Conservation (phyloP, 2,329 filamentous ascomycete genomes). For the Botrytis tulipae region DNA sequence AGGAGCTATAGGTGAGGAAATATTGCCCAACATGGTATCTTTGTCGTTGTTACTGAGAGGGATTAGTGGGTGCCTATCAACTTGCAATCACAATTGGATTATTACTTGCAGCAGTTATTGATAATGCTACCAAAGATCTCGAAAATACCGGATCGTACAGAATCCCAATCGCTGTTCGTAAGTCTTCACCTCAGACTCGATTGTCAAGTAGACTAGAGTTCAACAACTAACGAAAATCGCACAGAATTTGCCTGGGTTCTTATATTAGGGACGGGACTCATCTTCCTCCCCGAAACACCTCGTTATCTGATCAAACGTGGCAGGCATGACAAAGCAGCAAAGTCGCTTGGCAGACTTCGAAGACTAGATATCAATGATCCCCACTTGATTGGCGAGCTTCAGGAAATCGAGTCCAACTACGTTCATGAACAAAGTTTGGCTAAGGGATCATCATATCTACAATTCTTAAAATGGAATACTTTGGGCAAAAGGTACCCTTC, state of each 20-base stretch:
- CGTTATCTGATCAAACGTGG: slow-evolving; percentile 41
- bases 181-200: neutral
- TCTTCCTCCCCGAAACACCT: slow-evolving; percentile 40
- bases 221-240: neutral
- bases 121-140: slow-evolving; percentile 65
- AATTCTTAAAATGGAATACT: slow-evolving; percentile 19
- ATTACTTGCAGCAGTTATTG: slow-evolving; percentile 70
- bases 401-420: slow-evolving; percentile 15
- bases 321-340: slow-evolving; percentile 42
- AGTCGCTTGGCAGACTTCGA: slow-evolving; percentile 69
- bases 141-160: slow-evolving; percentile 68
- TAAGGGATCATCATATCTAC: slow-evolving; percentile 13
- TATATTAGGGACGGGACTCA: slow-evolving; percentile 17
- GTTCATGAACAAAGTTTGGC: slow-evolving; percentile 6
- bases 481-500: slow-evolving; percentile 9
- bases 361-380: slow-evolving; percentile 51
- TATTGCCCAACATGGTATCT: too few species aligned
- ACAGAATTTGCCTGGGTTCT: slow-evolving; percentile 67
- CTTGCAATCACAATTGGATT: slow-evolving; percentile 80
- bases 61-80: slow-evolving; percentile 58
- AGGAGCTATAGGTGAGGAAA: slow-evolving; percentile 8
- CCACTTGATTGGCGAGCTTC: neutral
- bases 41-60: neutral
- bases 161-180: slow-evolving; percentile 69
- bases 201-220: neutral